phyloP scores from a whole-genome alignment of 768 basidiomycete genomes.

The Boletus pseudo-olivaceus region DNA sequence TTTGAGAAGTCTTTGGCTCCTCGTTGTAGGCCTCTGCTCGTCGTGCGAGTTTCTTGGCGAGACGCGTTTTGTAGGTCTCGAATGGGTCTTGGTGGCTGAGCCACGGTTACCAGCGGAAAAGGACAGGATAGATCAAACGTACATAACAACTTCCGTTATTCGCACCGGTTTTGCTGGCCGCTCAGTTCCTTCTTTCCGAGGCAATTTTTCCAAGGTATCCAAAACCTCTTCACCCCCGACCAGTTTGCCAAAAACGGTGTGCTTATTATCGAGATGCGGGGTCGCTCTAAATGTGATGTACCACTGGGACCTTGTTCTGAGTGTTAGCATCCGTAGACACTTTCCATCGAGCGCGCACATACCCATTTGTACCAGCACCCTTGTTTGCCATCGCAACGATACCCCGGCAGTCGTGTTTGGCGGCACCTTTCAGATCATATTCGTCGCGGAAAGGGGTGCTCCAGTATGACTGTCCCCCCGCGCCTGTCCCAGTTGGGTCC shows the following conservation, averaged over 20 bases:
- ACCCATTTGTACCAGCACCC: slow-evolving; percentile 88
- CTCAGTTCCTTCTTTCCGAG: slow-evolving; percentile 81
- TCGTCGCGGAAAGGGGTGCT: slow-evolving; percentile 96
- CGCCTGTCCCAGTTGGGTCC: slow-evolving; percentile 93
- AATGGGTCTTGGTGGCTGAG: slow-evolving; percentile 90
- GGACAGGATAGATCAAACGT: slow-evolving; percentile 26
- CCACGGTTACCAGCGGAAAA: slow-evolving; percentile 5
- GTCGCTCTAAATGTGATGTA: slow-evolving; percentile 86
- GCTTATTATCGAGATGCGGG: slow-evolving; percentile 86
- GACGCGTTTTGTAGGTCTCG: slow-evolving; percentile 83
- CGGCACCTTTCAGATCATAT: slow-evolving; percentile 82
- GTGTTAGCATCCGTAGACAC: background rate
- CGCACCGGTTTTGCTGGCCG: slow-evolving; percentile 81
- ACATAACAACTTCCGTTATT: slow-evolving; percentile 88
- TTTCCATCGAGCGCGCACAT: slow-evolving; percentile 12
- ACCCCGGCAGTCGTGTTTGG: slow-evolving; percentile 82
- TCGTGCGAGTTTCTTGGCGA: slow-evolving; percentile 69
- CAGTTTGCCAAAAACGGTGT: slow-evolving; percentile 95
- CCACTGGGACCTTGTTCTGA: slow-evolving; percentile 74
- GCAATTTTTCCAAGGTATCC: slow-evolving; percentile 75
- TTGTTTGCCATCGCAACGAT: slow-evolving; percentile 94
- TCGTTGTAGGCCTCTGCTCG: slow-evolving; percentile 30
- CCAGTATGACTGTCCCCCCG: slow-evolving; percentile 92
- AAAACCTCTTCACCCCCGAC: slow-evolving; percentile 94
- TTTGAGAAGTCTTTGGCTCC: slow-evolving; percentile 35